A percentile compares a stretch with the other conserved stretches of the same genome.
phyloP scores from a whole-genome alignment of 2,329 filamentous ascomycete genomes.

The Bipolaris zeicola region DNA sequence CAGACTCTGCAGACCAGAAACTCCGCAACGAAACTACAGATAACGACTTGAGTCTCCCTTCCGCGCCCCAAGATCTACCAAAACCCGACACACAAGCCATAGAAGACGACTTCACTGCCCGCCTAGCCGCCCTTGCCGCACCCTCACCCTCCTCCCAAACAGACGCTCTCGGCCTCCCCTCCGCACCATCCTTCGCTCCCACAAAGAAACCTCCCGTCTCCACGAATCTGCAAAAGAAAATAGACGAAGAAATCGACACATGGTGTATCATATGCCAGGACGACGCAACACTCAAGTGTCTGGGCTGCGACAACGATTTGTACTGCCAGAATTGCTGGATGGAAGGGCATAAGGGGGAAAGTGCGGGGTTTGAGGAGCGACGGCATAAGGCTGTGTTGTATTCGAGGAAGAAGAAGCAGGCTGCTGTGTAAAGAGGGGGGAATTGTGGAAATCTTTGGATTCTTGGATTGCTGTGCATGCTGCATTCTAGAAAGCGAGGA shows the following conservation, averaged over 20 bases:
- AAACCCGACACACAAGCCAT: slow-evolving; percentile 38
- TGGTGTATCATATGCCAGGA: slow-evolving; percentile 87
- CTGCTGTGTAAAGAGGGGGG: slow-evolving; percentile 13
- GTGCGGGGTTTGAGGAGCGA: slow-evolving; percentile 72
- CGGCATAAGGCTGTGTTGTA: slow-evolving; percentile 71
- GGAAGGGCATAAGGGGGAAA: slow-evolving; percentile 75
- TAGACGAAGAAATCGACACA: slow-evolving; percentile 72
- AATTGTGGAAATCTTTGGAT: neutral
- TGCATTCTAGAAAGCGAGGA: neutral
- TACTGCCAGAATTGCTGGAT: slow-evolving; percentile 82
- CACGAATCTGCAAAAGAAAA: slow-evolving; percentile 50
- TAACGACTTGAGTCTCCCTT: slow-evolving; percentile 47
- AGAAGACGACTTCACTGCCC: slow-evolving; percentile 54
- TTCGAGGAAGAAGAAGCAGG: slow-evolving; percentile 28
- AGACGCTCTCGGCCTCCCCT: slow-evolving; percentile 49
- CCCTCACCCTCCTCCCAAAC: slow-evolving; percentile 41
- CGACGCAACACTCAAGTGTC: slow-evolving; percentile 73
- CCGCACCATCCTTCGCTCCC: slow-evolving; percentile 54
- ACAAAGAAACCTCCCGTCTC: slow-evolving; percentile 43
- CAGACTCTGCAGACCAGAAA: slow-evolving; percentile 15
- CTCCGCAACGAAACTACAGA: slow-evolving; percentile 13
- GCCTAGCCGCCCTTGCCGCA: slow-evolving; percentile 52
- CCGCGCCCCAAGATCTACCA: slow-evolving; percentile 48
- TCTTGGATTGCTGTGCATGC: no score
- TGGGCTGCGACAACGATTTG: slow-evolving; percentile 71